Evolutionary conservation across 257 asterid species (phyloP).

Genomic region (Solanum arcanum): DNA sequence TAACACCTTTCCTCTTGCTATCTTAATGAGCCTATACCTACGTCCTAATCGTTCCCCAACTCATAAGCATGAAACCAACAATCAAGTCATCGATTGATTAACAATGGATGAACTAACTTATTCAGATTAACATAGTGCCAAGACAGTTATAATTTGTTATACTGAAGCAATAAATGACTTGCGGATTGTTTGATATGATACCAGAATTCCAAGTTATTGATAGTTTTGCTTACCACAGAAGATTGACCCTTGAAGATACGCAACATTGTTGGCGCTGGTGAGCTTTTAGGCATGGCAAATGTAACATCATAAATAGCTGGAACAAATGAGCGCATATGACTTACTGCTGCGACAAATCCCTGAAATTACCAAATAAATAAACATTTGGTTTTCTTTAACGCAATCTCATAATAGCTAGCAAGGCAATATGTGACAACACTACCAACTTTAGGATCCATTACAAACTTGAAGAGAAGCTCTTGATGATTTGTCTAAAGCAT

Average conservation of each 20-base stretch:
- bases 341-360: slow-evolving; percentile 94
- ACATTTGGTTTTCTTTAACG: neutral
- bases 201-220: neutral
- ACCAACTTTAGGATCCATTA: neutral
- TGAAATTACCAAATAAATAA: slow-evolving; percentile 19
- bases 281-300: slow-evolving; percentile 65
- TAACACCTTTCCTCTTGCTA: neutral
- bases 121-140: neutral
- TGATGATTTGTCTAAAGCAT: neutral
- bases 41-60: neutral
- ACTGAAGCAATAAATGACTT: neutral
- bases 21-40: neutral
- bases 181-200: neutral
- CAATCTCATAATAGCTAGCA: neutral
- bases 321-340: slow-evolving; percentile 81
- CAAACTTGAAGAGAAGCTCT: neutral
- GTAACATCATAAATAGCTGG: slow-evolving; percentile 91
- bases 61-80: neutral
- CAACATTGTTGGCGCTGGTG: slow-evolving; percentile 84
- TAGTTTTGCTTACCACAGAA: slow-evolving; percentile 57
- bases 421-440: neutral
- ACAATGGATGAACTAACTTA: neutral
- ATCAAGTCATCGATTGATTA: neutral
- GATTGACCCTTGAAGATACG: slow-evolving; percentile 81
- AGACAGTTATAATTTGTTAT: neutral